Evolutionary conservation across 2,329 filamentous ascomycete genomes (phyloP), one percentile per base, ranked within the genome.

Genomic region (Penicillium verrucosum): DNA sequence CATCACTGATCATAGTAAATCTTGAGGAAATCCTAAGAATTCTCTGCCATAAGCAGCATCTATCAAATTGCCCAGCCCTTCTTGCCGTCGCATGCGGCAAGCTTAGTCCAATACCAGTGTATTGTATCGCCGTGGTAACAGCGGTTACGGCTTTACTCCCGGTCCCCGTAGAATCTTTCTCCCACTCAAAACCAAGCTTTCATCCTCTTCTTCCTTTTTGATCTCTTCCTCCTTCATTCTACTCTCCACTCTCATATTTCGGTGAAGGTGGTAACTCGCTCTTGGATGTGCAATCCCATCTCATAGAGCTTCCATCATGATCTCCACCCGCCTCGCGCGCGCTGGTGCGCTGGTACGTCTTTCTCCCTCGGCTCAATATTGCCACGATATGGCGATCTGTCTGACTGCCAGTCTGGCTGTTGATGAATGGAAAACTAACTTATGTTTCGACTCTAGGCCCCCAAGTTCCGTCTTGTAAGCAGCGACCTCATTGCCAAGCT

Each of bases 391-490:
- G 34, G 34, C 34, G 18, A 43, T 18, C 21, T 6, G 18, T 0
- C 10, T 18, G 30, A 37, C 21, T 44, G 38, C 29, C 29, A 14
- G 27, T 29, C 23, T 48, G 12, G 16, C 18, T 40, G 27, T 58
- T 27, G 18, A 57, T 58, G 56, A 46, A 55, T 45, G n/a, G 34
- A 49, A 60, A 51, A 59, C 68, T 70, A 68, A 72, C 60, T 34
- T 29, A 4, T 30, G 44, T 48, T 50, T 49, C 55, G 7, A 47
- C 36, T 16, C 23, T 60, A 78, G 76, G 74, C 75, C 68, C 70
- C 75, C 60, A 76, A 76, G 70, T 75, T 75, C 70, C 75, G 76
- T 66, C 68, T 75, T 70, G 76, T 78, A 74, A 76, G 76, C 70
- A 59, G 32, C 51, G 30, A 47, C 54, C 48, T 36, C 23, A 46